A percentile compares a stretch with the other conserved stretches of the same genome.
phyloP scores from a whole-genome alignment of 495 filamentous ascomycete species.

The Penicillium paxilli region DNA sequence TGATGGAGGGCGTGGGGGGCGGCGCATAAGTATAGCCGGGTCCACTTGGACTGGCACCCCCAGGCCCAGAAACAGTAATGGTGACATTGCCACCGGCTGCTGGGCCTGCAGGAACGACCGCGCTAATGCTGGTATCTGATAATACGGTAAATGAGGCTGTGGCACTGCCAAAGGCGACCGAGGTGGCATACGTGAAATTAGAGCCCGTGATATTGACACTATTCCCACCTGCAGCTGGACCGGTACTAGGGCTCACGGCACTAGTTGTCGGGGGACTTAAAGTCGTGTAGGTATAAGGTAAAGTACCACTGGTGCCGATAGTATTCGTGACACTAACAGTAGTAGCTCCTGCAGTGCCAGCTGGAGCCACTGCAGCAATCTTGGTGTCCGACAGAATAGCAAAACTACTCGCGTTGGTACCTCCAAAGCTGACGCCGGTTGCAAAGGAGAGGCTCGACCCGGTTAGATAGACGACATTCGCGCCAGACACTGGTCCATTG shows the following conservation, averaged over 20 bases:
- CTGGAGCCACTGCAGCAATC: constrained; percentile 1
- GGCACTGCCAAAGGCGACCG: not conserved
- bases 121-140: not conserved
- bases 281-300: not conserved
- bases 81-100: not conserved
- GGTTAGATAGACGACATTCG: not conserved
- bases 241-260: not conserved
- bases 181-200: not conserved
- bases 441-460: not conserved
- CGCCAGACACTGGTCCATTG: not conserved
- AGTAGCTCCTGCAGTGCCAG: not conserved
- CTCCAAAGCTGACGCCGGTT: not conserved
- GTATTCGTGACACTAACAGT: not conserved
- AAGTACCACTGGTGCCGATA: not conserved
- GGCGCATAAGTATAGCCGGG: not conserved
- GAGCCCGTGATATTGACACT: not conserved
- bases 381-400: constrained; percentile 1
- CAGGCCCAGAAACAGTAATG: not conserved
- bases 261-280: not conserved
- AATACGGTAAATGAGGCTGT: not conserved
- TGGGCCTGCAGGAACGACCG: not conserved
- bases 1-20: not conserved
- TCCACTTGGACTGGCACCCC: not conserved
- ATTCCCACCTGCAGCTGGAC: constrained; percentile 2
- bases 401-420: not conserved